Percentiles rank a stretch among this genome's conserved stretches.
Conservation (phyloP, 768 basidiomycete genomes). For the Hericium coralloides region DNA sequence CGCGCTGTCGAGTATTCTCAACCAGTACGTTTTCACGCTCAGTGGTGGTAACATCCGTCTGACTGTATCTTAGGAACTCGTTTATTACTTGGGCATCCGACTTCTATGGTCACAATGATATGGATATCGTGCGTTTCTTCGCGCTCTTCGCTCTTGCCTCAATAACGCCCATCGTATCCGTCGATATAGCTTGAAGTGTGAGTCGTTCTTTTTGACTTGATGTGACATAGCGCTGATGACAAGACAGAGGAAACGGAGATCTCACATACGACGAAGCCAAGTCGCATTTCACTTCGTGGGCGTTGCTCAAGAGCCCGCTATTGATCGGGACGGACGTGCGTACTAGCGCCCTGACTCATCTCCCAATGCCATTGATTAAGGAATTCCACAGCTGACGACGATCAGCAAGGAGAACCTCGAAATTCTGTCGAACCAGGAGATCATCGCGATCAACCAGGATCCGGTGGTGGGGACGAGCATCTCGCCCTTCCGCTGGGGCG, state of each 20-base stretch:
- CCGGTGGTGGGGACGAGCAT: slow-evolving; percentile 50
- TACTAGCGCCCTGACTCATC: neutral
- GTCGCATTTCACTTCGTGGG: slow-evolving; percentile 68
- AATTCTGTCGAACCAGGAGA: slow-evolving; percentile 54
- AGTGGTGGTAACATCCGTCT: slow-evolving; percentile 4
- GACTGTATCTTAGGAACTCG: slow-evolving; percentile 38
- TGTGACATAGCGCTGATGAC: neutral
- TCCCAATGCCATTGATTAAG: neutral
- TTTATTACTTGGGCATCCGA: slow-evolving; percentile 54
- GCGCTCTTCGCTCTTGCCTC: neutral
- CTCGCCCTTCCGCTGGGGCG: slow-evolving; percentile 61
- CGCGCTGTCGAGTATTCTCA: slow-evolving; percentile 43
- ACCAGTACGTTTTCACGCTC: slow-evolving; percentile 28
- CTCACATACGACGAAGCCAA: slow-evolving; percentile 56
- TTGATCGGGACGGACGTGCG: slow-evolving; percentile 52
- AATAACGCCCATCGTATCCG: slow-evolving; percentile 1
- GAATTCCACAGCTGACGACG: slow-evolving; percentile 37
- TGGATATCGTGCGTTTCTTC: slow-evolving; percentile 46
- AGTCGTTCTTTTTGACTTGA: slow-evolving; percentile 10
- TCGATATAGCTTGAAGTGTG: slow-evolving; percentile 45
- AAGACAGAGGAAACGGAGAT: slow-evolving; percentile 48
- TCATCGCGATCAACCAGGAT: slow-evolving; percentile 64
- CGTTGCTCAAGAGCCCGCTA: slow-evolving; percentile 60
- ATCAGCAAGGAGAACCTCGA: slow-evolving; percentile 41
- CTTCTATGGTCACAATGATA: slow-evolving; percentile 60